Conservation (phyloP, 768 basidiomycete genomes). For the Trametes villosa region DNA sequence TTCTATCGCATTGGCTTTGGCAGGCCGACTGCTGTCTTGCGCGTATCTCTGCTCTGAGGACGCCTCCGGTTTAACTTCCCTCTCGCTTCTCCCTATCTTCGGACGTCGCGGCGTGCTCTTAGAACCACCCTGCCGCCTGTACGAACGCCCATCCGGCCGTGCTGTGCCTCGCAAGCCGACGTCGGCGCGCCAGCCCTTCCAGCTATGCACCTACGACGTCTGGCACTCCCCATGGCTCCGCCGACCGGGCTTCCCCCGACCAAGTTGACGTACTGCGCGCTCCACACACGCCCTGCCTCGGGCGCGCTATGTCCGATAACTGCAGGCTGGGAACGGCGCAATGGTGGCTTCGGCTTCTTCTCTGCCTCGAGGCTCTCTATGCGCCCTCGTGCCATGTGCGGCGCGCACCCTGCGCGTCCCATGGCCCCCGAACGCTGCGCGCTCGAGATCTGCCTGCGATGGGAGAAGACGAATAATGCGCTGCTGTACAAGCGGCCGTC, state of each 20-base stretch:
- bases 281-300: not conserved
- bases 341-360: constrained; percentile 12
- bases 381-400: constrained; percentile 10
- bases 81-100: constrained; percentile 18
- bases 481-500: not conserved
- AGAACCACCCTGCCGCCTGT: not conserved
- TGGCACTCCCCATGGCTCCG: not conserved
- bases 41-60: not conserved
- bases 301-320: constrained; percentile 17
- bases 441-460: not conserved
- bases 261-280: constrained; percentile 9
- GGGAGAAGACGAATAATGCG: not conserved
- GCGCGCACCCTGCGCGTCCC: not conserved
- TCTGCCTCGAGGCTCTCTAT: constrained; percentile 7
- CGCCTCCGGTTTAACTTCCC: not conserved
- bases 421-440: not conserved
- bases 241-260: constrained; percentile 6
- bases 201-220: not conserved
- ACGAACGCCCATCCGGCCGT: constrained; percentile 4
- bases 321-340: constrained; percentile 11
- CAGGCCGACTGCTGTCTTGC: constrained; percentile 1
- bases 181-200: constrained; percentile 12
- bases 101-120: constrained; percentile 9
- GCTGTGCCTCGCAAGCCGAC: constrained; percentile 6
- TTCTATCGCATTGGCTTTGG: constrained; percentile 1